Evolutionary conservation across 2,329 filamentous ascomycete genomes (phyloP).

Genomic region (Parasarocladium wereldwijsianum): DNA sequence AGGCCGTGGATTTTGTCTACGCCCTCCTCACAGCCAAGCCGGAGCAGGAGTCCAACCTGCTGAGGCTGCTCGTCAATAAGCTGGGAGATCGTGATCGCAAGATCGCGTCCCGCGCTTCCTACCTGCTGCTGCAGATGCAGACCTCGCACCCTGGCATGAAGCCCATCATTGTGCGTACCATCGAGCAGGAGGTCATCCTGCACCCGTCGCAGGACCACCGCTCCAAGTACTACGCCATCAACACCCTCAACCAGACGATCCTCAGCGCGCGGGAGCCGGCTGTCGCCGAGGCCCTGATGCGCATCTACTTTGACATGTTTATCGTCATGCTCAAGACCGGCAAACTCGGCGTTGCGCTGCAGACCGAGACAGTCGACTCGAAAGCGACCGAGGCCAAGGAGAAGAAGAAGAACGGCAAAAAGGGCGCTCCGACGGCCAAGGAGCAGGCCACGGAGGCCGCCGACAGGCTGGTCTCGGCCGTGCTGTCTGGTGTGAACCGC

Average conservation of each 20-base stretch:
- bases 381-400: conserved; percentile 15
- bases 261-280: conserved; percentile 70
- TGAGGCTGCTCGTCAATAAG: conserved; percentile 89
- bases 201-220: conserved; percentile 75
- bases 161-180: conserved; percentile 63
- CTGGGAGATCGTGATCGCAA: conserved; percentile 91
- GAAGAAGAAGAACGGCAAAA: conserved; percentile 11
- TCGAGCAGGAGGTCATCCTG: conserved; percentile 81
- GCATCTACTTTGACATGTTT: conserved; percentile 88
- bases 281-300: conserved; percentile 65
- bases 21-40: conserved; percentile 89
- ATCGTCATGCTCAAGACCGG: conserved; percentile 59
- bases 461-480: conserved; percentile 83
- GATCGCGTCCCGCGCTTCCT: conserved; percentile 85
- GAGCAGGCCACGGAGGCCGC: conserved; percentile 52
- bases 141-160: conserved; percentile 91
- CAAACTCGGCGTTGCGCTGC: conserved; percentile 19
- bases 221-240: conserved; percentile 90
- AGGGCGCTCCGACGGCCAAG: conserved; percentile 10
- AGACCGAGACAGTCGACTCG: conserved; percentile 3
- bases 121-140: conserved; percentile 82
- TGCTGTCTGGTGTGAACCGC: conserved; percentile 88
- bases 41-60: conserved; percentile 88
- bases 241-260: conserved; percentile 94
- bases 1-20: conserved; percentile 81